These are phyloP conservation scores for Sphagnurus paluster DNA, from an alignment of 1,284 basidiomycete species.

Conservation along the genomic window DNA sequence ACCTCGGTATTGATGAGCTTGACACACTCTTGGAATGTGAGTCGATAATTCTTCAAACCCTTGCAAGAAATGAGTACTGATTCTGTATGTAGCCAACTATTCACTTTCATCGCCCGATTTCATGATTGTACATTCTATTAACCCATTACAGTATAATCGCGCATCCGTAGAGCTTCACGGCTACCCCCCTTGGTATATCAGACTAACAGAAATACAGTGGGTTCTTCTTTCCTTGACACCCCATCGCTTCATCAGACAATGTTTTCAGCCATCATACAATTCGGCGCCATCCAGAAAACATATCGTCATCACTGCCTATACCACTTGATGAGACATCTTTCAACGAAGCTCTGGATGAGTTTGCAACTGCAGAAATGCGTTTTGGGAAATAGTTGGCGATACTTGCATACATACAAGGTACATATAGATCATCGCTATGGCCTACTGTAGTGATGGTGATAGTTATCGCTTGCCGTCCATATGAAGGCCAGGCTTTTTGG, in stretches of 20 bases:
- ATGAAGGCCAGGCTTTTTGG: too few relatives aligned
- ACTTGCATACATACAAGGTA: constrained; percentile 2
- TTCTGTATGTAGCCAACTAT: constrained; percentile 34
- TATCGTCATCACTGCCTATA: constrained; percentile 11
- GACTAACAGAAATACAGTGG: constrained; percentile 75
- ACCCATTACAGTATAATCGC: constrained; percentile 33
- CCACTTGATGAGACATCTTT: constrained; percentile 56
- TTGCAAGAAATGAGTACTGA: constrained; percentile 7
- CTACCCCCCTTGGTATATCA: constrained; percentile 79
- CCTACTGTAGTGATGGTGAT: too few relatives aligned
- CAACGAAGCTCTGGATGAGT: constrained; percentile 68
- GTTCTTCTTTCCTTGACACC: constrained; percentile 24
- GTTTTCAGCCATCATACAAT: constrained; percentile 24
- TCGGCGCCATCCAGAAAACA: constrained; percentile 9
- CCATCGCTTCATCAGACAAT: constrained; percentile 2
- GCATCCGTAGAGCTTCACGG: constrained; percentile 64
- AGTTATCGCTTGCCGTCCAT: too few relatives aligned
- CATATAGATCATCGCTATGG: too few relatives aligned
- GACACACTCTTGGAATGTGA: constrained; percentile 60
- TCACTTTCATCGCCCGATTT: constrained; percentile 69
- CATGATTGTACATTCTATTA: constrained; percentile 66
- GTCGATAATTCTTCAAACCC: constrained; percentile 13
- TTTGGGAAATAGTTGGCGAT: constrained; percentile 55
- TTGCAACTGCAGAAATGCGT: constrained; percentile 68
- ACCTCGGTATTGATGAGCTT: constrained; percentile 46